Base-by-base conservation (phyloP, 2,329 filamentous ascomycete genomes). In the Trichoderma atrobrunneum region DNA sequence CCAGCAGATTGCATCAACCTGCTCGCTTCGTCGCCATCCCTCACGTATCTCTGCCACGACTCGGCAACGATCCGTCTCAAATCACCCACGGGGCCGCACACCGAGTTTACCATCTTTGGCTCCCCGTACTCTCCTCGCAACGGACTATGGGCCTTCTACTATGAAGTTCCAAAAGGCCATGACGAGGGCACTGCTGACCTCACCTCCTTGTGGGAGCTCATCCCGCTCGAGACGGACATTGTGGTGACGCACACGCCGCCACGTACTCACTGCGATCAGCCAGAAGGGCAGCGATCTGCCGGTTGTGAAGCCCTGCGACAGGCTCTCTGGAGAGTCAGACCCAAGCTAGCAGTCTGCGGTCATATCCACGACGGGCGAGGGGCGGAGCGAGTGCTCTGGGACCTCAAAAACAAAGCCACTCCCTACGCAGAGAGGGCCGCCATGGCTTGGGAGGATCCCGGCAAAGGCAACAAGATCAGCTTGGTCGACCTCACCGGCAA, bases 201-300 rank as follows among this genome's bases (percentile, higher is more conserved):
- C 36, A 78, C 81, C n/a, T 72, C 71, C 6, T 76, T 91, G 2
- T 94, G 92, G 92, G 81, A 85, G 18, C 80, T 80, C 10, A 89
- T 94, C 26, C 90, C 91, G 0, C 78, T 85, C 0, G 85, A 89
- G 64, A 84, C 86, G 0, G 91, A 94, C 77, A 84, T 94, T 54
- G 83, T 94, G 1, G 83, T 94, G 32, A 93, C 91, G 2, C 92
- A 94, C 78, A 91, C 90, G 0, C 92, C 92, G 14, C 86, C 91
- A 0, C 84, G 82, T 73, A 85, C 82, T 1, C 88, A 92, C 77
- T 84, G 87, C 73, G 91, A 94, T 75, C 82, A 85, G 74, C 78
- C 78, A 5, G 78, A 78, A 14, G 78, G 78, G 28, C 78, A 81
- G 12, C 79, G 80, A 43, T 79, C 82, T 3, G 81, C 81, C 28